Evolutionary conservation across 1,284 basidiomycete genomes (phyloP).

Genomic region (Trametes polyzona): DNA sequence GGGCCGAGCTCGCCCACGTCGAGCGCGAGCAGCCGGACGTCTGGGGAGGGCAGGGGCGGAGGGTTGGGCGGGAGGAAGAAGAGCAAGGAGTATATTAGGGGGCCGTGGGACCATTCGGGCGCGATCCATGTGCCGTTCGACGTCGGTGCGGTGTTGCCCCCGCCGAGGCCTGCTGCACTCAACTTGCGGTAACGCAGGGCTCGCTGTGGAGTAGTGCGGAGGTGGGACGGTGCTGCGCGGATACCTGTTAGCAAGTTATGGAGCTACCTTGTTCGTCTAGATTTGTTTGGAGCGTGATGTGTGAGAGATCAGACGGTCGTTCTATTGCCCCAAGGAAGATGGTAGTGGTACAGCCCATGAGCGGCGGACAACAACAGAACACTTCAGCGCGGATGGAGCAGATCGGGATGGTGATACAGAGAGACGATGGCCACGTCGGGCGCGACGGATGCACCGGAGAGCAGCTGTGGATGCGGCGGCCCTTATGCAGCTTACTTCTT

Average conservation of each 20-base stretch:
- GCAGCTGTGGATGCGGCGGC: too few species aligned
- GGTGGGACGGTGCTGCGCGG: background rate
- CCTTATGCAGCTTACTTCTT: slow-evolving; percentile 21
- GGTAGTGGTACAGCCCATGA: slow-evolving; percentile 13
- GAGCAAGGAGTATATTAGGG: slow-evolving; percentile 26
- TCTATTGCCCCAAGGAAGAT: slow-evolving; percentile 8
- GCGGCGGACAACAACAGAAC: background rate
- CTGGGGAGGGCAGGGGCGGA: background rate
- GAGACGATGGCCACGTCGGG: background rate
- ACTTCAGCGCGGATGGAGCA: background rate
- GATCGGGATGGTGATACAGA: background rate
- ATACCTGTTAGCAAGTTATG: background rate
- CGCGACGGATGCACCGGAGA: too few species aligned
- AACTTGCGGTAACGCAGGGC: slow-evolving; percentile 24
- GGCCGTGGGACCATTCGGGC: slow-evolving; percentile 38
- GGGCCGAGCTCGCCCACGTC: slow-evolving; percentile 32
- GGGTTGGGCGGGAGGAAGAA: slow-evolving; percentile 15
- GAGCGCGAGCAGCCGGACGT: slow-evolving; percentile 3
- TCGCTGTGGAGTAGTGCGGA: too few species aligned
- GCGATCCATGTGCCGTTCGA: slow-evolving; percentile 34
- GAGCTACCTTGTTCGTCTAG: background rate
- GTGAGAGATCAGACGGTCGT: background rate
- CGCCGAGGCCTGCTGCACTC: slow-evolving; percentile 32
- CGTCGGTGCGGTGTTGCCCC: slow-evolving; percentile 30
- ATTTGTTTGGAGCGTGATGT: background rate